Conservation (phyloP, 352 stramenopile species). For the Phytopythium montanum region DNA sequence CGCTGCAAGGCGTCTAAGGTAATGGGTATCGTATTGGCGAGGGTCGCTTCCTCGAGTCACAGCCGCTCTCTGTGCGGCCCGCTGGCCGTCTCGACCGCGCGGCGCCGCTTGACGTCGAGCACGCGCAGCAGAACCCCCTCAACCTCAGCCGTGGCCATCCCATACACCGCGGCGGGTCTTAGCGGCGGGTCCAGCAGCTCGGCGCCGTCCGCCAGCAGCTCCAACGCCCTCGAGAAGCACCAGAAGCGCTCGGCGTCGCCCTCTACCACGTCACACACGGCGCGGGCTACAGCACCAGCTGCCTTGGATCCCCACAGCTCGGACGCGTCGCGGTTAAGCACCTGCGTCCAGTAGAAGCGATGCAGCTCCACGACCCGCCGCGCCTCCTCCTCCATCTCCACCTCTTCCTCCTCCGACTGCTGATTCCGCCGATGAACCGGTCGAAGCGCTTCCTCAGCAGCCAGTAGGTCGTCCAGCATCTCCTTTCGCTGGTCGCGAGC, state of each 20-base stretch:
- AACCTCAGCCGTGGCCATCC: slow-evolving; percentile 41
- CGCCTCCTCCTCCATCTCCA: not conserved
- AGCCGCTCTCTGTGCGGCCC: slow-evolving; percentile 1
- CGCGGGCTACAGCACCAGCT: slow-evolving; percentile 26
- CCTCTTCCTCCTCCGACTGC: slow-evolving; percentile 3
- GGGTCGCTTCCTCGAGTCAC: not conserved
- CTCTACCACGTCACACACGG: slow-evolving; percentile 37
- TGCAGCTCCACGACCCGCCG: slow-evolving; percentile 30
- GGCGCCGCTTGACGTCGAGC: slow-evolving; percentile 39
- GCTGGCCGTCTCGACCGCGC: slow-evolving; percentile 8
- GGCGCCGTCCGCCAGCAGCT: slow-evolving; percentile 52
- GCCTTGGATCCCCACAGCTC: slow-evolving; percentile 31
- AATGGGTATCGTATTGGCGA: not conserved
- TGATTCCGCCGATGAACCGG: not conserved
- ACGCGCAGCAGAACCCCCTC: slow-evolving; percentile 68
- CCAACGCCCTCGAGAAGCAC: slow-evolving; percentile 57
- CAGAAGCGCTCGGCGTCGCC: slow-evolving; percentile 60
- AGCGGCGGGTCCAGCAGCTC: slow-evolving; percentile 41
- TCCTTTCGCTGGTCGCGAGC: slow-evolving; percentile 35
- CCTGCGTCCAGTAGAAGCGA: slow-evolving; percentile 37
- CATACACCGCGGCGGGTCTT: slow-evolving; percentile 28
- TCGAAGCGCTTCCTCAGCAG: slow-evolving; percentile 41
- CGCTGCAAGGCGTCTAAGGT: not conserved
- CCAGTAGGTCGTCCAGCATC: slow-evolving; percentile 70
- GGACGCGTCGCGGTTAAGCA: slow-evolving; percentile 20